phyloP scores from a whole-genome alignment of 148 eudicot genomes.

The Cornus controversa region DNA sequence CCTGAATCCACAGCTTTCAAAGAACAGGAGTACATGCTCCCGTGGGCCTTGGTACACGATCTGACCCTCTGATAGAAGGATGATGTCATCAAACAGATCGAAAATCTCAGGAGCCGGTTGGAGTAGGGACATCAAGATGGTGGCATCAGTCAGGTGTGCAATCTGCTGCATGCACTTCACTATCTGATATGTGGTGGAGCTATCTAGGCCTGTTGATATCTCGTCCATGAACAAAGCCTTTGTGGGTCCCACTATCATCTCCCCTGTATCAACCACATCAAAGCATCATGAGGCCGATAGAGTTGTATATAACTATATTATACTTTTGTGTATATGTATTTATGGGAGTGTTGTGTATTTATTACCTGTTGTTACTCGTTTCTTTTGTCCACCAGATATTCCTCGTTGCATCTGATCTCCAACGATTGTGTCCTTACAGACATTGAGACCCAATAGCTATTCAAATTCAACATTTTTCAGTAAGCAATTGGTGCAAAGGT shows the following conservation, averaged over 20 bases:
- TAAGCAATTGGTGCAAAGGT: neutral
- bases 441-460: slow-evolving; percentile 35
- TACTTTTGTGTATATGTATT: too few species aligned
- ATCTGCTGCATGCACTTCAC: slow-evolving; percentile 72
- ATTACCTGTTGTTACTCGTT: slow-evolving; percentile 35
- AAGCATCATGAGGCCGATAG: neutral
- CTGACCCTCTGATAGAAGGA: slow-evolving; percentile 63
- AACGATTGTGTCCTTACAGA: slow-evolving; percentile 37
- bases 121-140: slow-evolving; percentile 67
- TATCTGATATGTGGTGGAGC: slow-evolving; percentile 71
- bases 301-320: too few species aligned
- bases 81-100: slow-evolving; percentile 66
- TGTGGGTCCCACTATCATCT: slow-evolving; percentile 79
- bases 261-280: slow-evolving; percentile 38
- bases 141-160: slow-evolving; percentile 57
- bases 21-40: slow-evolving; percentile 58
- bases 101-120: slow-evolving; percentile 81
- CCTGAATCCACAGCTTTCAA: slow-evolving; percentile 61
- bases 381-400: slow-evolving; percentile 42
- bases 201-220: slow-evolving; percentile 81
- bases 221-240: slow-evolving; percentile 76
- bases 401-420: slow-evolving; percentile 40
- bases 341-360: too few species aligned
- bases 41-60: slow-evolving; percentile 78
- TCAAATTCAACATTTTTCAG: neutral